Percentiles rank a stretch among this genome's conserved stretches.
These are phyloP conservation scores for Globisporangium cylindrosporum DNA, from an alignment of 352 stramenopile genomes.

Conservation along the genomic window DNA sequence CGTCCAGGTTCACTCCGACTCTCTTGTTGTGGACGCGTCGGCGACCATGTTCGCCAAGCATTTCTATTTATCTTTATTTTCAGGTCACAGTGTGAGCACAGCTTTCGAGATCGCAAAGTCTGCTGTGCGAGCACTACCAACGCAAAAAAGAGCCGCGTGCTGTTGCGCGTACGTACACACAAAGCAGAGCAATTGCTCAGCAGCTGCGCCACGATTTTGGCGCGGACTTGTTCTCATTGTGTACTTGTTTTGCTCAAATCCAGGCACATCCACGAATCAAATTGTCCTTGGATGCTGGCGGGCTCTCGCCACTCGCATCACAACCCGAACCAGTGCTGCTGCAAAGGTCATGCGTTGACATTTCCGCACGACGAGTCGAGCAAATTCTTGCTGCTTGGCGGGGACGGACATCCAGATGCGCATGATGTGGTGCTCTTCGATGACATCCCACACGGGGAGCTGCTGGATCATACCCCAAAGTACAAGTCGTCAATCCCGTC, in stretches of 20 bases:
- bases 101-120: conserved; percentile 78
- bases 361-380: conserved; percentile 83
- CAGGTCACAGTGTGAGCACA: conserved; percentile 59
- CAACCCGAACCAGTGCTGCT: conserved; percentile 66
- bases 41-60: conserved; percentile 85
- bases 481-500: conserved; percentile 74
- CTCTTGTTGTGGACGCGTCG: conserved; percentile 65
- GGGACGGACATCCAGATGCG: conserved; percentile 23
- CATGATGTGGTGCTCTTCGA: conserved; percentile 78
- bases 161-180: conserved; percentile 69
- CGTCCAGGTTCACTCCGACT: conserved; percentile 65
- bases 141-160: conserved; percentile 56
- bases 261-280: conserved; percentile 70
- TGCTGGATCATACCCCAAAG: conserved; percentile 62
- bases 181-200: too few relatives aligned
- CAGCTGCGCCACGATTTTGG: neutral
- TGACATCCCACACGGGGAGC: conserved; percentile 53
- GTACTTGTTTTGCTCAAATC: neutral
- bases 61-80: conserved; percentile 82
- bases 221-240: neutral
- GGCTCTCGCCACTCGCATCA: conserved; percentile 71
- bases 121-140: conserved; percentile 60
- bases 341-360: conserved; percentile 56
- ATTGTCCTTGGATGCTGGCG: conserved; percentile 62
- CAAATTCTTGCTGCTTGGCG: conserved; percentile 72